Conservation (phyloP, 2,329 filamentous ascomycete genomes). For the Aspergillus piperis region DNA sequence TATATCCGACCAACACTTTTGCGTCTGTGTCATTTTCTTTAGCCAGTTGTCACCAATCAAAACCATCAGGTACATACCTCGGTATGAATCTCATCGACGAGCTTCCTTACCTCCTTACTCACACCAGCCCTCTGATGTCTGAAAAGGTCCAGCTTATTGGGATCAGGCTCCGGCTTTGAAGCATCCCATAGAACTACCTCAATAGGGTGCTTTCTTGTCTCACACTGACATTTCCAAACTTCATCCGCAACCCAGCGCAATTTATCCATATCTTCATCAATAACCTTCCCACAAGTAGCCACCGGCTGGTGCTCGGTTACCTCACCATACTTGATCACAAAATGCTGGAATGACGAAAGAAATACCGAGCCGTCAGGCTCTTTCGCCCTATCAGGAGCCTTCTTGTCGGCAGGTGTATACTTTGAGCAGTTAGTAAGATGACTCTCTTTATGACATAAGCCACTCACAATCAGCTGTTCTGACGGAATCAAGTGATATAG, state of each 20-base stretch:
- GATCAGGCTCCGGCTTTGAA: slow-evolving; percentile 6
- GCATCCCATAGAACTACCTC: slow-evolving; percentile 20
- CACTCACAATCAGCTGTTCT: slow-evolving; percentile 15
- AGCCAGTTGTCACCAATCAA: no score
- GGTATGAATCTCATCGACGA: slow-evolving; percentile 4
- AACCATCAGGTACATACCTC: not conserved
- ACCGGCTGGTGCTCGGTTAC: slow-evolving; percentile 17
- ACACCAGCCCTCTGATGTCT: slow-evolving; percentile 13
- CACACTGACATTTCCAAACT: slow-evolving; percentile 6
- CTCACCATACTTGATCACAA: slow-evolving; percentile 18
- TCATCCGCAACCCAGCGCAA: slow-evolving; percentile 5
- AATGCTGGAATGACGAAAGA: slow-evolving; percentile 16
- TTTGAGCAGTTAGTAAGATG: not conserved
- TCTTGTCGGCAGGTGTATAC: slow-evolving; percentile 14
- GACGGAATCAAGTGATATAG: slow-evolving; percentile 18
- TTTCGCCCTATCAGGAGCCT: slow-evolving; percentile 9
- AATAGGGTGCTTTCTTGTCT: slow-evolving; percentile 10
- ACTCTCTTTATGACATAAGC: not conserved
- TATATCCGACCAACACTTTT: slow-evolving; percentile 9
- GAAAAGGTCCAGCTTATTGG: not conserved
- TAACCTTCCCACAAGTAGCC: slow-evolving; percentile 15
- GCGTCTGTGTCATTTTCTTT: not conserved
- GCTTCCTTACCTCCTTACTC: slow-evolving; percentile 3
- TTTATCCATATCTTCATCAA: slow-evolving; percentile 13
- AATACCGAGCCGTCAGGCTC: slow-evolving; percentile 18